Conservation (phyloP, 2,329 filamentous ascomycete genomes). For the Penicillium brasilianum region DNA sequence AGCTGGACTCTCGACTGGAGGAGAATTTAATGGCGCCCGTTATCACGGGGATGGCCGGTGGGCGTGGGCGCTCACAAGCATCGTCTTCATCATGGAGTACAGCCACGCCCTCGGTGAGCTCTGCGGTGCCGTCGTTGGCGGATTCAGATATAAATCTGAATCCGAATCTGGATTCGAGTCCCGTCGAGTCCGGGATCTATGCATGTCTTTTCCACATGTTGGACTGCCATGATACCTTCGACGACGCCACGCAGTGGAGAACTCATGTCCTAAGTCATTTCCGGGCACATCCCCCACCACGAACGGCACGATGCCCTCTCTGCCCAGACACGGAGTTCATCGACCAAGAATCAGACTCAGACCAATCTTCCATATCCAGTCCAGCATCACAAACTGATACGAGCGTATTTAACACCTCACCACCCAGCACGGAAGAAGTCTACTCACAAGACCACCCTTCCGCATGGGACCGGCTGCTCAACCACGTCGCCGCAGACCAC, state of each 20-base stretch:
- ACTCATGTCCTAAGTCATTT: constrained; percentile 54
- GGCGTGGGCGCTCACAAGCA: constrained; percentile 15
- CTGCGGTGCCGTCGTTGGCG: constrained; percentile 12
- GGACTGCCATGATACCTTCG: constrained; percentile 49
- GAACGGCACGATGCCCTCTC: constrained; percentile 50
- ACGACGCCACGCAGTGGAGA: constrained; percentile 47
- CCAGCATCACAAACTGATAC: not conserved
- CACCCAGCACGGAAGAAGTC: not conserved
- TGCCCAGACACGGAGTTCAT: constrained; percentile 39
- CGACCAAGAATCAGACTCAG: constrained; percentile 15
- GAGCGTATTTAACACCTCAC: not conserved
- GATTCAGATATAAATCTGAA: constrained; percentile 2
- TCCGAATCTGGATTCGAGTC: not conserved
- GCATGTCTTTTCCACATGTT: constrained; percentile 53
- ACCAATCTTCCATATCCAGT: not conserved
- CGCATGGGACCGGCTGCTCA: constrained; percentile 51
- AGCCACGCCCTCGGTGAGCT: constrained; percentile 17
- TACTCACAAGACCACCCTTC: constrained; percentile 21
- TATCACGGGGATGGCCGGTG: constrained; percentile 9
- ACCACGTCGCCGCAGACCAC: constrained; percentile 49
- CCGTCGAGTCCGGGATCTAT: constrained; percentile 29
- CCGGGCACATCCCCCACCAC: constrained; percentile 46
- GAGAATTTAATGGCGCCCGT: constrained; percentile 26
- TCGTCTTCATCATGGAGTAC: constrained; percentile 36
- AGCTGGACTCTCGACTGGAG: constrained; percentile 16